phyloP scores from a whole-genome alignment of 2,329 filamentous ascomycete species.

The Leptosphaerulina australis region DNA sequence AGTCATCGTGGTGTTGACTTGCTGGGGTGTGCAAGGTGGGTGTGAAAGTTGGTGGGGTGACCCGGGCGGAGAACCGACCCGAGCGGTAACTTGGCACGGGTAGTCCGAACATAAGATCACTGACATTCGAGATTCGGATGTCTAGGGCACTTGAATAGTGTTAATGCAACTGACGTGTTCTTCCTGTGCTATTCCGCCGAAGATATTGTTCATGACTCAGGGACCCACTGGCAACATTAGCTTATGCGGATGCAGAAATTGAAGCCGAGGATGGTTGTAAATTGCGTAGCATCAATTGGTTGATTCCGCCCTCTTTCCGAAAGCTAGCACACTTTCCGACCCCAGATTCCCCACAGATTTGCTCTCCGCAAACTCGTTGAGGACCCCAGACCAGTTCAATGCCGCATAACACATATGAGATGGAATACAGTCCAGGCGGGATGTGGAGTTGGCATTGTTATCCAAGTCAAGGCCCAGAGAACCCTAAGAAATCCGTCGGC shows the following conservation, averaged over 20 bases:
- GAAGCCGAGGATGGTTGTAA: not conserved
- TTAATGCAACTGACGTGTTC: too few species aligned
- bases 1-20: too few species aligned
- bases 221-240: not conserved
- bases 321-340: slow-evolving; percentile 16
- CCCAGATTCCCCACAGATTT: slow-evolving; percentile 5
- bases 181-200: not conserved
- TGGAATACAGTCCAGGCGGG: not conserved
- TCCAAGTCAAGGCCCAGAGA: not conserved
- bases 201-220: not conserved
- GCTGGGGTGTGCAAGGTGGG: too few species aligned
- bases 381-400: not conserved
- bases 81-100: too few species aligned
- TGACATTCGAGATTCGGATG: too few species aligned
- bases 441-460: slow-evolving; percentile 5
- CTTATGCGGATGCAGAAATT: not conserved
- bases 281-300: not conserved
- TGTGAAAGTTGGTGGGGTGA: not conserved
- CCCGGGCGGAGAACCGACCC: too few species aligned
- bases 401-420: not conserved
- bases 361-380: not conserved
- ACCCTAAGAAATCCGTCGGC: slow-evolving; percentile 3
- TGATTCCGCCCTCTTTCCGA: slow-evolving; percentile 17
- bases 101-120: too few species aligned
- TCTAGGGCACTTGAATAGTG: too few species aligned